phyloP scores from a whole-genome alignment of 2,329 filamentous ascomycete species.

The Bipolaris oryzae region DNA sequence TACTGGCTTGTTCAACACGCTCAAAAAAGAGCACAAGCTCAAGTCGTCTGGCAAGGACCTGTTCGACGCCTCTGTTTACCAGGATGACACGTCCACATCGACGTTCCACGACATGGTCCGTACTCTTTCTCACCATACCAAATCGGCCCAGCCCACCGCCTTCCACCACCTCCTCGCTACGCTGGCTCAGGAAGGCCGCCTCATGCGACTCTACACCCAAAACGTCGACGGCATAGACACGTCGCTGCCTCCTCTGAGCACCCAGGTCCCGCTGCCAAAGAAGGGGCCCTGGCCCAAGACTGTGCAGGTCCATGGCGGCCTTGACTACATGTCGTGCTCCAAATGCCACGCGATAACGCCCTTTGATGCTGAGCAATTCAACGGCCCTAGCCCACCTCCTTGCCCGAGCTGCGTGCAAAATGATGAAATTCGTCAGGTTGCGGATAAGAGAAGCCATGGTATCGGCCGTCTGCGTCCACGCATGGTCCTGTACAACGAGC shows the following conservation, averaged over 20 bases:
- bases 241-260: constrained; percentile 76
- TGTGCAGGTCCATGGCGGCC: constrained; percentile 89
- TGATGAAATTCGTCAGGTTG: constrained; percentile 77
- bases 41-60: constrained; percentile 93
- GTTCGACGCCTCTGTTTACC: constrained; percentile 97
- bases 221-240: constrained; percentile 97
- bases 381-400: constrained; percentile 80
- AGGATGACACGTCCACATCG: constrained; percentile 83
- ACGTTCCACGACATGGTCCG: constrained; percentile 97
- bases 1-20: constrained; percentile 83
- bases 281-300: constrained; percentile 94
- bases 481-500: constrained; percentile 97
- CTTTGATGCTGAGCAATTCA: constrained; percentile 80
- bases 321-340: constrained; percentile 95
- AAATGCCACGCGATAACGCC: constrained; percentile 81
- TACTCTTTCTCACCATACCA: constrained; percentile 79
- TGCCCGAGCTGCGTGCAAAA: constrained; percentile 76
- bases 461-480: constrained; percentile 87
- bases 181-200: constrained; percentile 81
- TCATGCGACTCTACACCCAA: constrained; percentile 91
- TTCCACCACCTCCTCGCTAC: constrained; percentile 96
- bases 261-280: constrained; percentile 77
- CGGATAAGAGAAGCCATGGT: constrained; percentile 89
- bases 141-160: constrained; percentile 76
- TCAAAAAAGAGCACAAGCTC: constrained; percentile 85